Evolutionary conservation across 495 filamentous ascomycete species (phyloP), one percentile per base, ranked within the genome.

Genomic region (Neurospora sp.): DNA sequence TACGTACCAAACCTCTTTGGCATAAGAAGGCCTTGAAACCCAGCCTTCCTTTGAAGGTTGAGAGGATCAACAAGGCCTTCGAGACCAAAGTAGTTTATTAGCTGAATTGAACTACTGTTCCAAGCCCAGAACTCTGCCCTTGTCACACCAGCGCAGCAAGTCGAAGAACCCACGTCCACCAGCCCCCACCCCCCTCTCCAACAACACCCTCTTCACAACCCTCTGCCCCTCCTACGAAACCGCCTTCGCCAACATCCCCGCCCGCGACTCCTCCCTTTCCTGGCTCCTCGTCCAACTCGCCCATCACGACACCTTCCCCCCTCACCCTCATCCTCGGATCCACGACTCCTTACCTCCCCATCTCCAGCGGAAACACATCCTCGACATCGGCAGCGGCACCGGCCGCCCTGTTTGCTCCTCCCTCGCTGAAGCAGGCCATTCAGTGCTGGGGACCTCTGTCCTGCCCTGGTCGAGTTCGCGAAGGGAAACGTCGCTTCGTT

Each of bases 311-410:
- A 62, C 54, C 6, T 62, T 34, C 15, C 15, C 54, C 3, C 28
- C 28, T 0, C 28, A 31, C 24, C 13, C 24, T 5, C 15, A 28
- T 13, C 54, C 28, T 6, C 34, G 54, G 15, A 34, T 62, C 2
- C 28, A 62, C 13, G 6, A 62, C 0, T 2, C 13, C 0, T 34
- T 34, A 0, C 54, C 54, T 62, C 28, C 6, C 54, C 15, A 15
- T 3, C 13, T 62, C 21, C 39, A 74, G 15, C 71, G 39, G 4
- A 70, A 74, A 59, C 71, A 36, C 34, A 74, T 81, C 24, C 72
- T 85, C 3, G 84, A 85, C 69, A 78, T 82, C 15, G 78, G 78
- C 34, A 84, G 79, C 74, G 84, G 83, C 59, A 85, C 84, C 9
- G 82, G 84, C 21, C 76, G 76, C 28, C 84, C 83, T 3, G 79